Conservation (phyloP, 164 flowering plant species). For the Sextonia rubra region DNA sequence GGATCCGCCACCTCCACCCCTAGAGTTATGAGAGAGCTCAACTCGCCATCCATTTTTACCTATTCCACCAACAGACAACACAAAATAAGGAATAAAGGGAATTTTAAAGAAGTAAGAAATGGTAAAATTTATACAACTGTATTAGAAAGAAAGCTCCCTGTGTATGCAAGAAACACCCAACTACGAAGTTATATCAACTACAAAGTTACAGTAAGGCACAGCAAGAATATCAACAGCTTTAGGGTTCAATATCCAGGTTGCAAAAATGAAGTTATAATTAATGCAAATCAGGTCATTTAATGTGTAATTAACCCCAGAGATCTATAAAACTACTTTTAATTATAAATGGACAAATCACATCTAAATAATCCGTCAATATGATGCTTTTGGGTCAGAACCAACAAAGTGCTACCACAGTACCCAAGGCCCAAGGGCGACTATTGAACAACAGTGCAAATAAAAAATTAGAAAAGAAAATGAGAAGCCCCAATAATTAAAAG, state of each 20-base stretch:
- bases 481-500: too few species aligned
- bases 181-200: too few species aligned
- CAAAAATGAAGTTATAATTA: background rate
- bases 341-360: background rate
- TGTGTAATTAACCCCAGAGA: background rate
- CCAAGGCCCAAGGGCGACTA: too few species aligned
- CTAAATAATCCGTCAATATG: background rate
- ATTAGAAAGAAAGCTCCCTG: too few species aligned
- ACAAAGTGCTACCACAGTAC: too few species aligned
- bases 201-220: too few species aligned
- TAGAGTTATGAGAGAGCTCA: slow-evolving; percentile 82
- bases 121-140: too few species aligned
- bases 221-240: background rate
- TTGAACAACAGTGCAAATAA: too few species aligned
- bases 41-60: slow-evolving; percentile 97
- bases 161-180: background rate
- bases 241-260: background rate
- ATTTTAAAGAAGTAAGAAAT: too few species aligned
- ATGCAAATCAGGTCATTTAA: too few species aligned
- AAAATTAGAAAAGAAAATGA: too few species aligned
- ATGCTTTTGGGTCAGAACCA: background rate
- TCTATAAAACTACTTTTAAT: too few species aligned
- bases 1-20: slow-evolving; percentile 57
- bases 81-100: background rate
- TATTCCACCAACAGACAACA: slow-evolving; percentile 14